A percentile compares a stretch with the other conserved stretches of the same genome.
phyloP scores from a whole-genome alignment of 257 asterid genomes.

The Paraleonurus japonicus region DNA sequence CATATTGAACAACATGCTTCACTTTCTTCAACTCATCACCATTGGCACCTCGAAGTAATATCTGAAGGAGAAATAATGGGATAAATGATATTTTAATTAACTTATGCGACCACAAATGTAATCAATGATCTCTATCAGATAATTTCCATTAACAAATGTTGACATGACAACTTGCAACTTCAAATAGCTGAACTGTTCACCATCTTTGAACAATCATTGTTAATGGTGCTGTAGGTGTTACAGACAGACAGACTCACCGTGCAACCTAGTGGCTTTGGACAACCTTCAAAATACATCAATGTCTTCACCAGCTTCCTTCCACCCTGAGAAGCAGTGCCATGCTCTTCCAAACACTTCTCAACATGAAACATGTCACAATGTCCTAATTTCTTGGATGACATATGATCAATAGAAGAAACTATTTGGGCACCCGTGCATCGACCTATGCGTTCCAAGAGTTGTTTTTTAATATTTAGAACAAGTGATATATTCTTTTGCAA shows the following conservation, averaged over 20 bases:
- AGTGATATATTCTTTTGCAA: conserved; percentile 83
- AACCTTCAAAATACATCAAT: conserved; percentile 93
- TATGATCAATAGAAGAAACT: conserved; percentile 84
- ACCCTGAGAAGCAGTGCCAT: conserved; percentile 63
- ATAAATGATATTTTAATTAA: conserved; percentile 18
- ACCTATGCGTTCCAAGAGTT: conserved; percentile 88
- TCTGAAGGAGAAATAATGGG: conserved; percentile 38
- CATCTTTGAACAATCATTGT: not conserved
- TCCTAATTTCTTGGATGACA: conserved; percentile 79
- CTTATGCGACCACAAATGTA: not conserved
- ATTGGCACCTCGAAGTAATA: conserved; percentile 83
- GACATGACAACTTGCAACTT: not conserved
- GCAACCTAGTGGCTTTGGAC: conserved; percentile 96
- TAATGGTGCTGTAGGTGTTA: conserved; percentile 15
- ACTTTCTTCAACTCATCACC: conserved; percentile 85
- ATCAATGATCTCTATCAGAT: not conserved
- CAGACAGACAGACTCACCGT: conserved; percentile 49
- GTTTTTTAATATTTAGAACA: conserved; percentile 76
- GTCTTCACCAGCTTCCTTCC: conserved; percentile 83
- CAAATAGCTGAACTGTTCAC: not conserved
- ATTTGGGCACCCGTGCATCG: conserved; percentile 90
- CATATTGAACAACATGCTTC: conserved; percentile 87
- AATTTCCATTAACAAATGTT: not conserved
- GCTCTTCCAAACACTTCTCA: conserved; percentile 75
- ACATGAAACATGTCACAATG: conserved; percentile 84